Conservation (phyloP, 768 basidiomycete genomes). For the Amanita thiersii region DNA sequence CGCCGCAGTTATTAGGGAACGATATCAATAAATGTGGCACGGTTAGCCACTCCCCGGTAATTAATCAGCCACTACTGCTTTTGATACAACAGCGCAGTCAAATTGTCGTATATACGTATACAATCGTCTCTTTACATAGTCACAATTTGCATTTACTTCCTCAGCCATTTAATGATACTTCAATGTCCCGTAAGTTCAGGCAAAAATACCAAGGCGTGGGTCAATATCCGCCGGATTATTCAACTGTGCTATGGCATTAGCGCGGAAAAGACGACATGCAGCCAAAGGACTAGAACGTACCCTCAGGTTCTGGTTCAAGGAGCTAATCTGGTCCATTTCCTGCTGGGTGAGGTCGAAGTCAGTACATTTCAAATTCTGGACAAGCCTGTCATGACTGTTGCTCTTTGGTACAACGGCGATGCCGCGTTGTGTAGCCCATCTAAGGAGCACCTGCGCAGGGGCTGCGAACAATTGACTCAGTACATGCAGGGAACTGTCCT, state of each 20-base stretch:
- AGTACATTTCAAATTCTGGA: constrained; percentile 37
- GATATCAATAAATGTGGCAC: too few species aligned
- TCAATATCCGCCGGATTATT: constrained; percentile 69
- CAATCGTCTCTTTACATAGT: constrained; percentile 1
- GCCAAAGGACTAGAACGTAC: constrained; percentile 27
- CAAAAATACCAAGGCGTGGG: constrained; percentile 60
- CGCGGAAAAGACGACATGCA: too few species aligned
- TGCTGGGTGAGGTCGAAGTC: constrained; percentile 43
- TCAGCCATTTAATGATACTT: constrained; percentile 1
- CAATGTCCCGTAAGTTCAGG: constrained; percentile 26
- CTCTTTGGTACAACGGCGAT: constrained; percentile 75
- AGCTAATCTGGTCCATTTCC: constrained; percentile 49
- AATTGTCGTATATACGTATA: too few species aligned
- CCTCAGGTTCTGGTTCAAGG: constrained; percentile 54
- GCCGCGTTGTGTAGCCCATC: constrained; percentile 68
- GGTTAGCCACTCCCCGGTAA: too few species aligned
- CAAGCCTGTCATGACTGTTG: constrained; percentile 35
- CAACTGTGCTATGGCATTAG: constrained; percentile 29
- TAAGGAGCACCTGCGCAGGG: constrained; percentile 63
- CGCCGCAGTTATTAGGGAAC: constrained; percentile 14
- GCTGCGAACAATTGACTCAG: constrained; percentile 15
- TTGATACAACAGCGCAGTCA: too few species aligned
- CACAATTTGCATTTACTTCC: constrained; percentile 5
- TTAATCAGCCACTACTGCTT: too few species aligned
- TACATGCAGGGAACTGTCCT: background rate